These are phyloP conservation scores for Diutina catenulata DNA, from an alignment of 1,139 yeast genomes.

Conservation along the genomic window DNA sequence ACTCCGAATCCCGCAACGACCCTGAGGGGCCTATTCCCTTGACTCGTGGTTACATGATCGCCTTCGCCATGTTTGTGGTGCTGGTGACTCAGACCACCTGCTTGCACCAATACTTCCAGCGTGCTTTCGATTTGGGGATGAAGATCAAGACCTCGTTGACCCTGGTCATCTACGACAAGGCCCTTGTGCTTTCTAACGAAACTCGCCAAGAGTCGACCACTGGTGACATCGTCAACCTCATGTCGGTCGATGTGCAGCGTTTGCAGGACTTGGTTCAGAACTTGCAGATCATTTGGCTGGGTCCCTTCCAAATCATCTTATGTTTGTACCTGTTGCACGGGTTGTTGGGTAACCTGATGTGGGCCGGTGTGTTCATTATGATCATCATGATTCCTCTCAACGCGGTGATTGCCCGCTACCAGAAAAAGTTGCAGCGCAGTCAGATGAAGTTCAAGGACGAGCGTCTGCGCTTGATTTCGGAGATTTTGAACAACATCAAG, in stretches of 20 bases:
- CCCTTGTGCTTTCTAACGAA: conserved; percentile 73
- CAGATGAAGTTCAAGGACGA: conserved; percentile 38
- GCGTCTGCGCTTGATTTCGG: conserved; percentile 55
- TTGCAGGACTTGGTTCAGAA: conserved; percentile 82
- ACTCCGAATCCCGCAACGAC: conserved; percentile 28
- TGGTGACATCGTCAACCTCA: conserved; percentile 95
- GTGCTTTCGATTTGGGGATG: conserved; percentile 86
- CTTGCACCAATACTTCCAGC: conserved; percentile 87
- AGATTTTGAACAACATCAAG: conserved; percentile 82
- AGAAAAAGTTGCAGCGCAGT: conserved; percentile 59
- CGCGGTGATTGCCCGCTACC: conserved; percentile 59
- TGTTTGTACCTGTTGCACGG: conserved; percentile 70
- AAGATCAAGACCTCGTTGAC: conserved; percentile 72
- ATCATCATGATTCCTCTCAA: conserved; percentile 78
- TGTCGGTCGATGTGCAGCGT: conserved; percentile 96
- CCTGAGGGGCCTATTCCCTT: conserved; percentile 39
- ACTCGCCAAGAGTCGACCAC: conserved; percentile 70
- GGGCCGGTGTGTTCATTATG: conserved; percentile 91
- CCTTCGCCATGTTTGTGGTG: conserved; percentile 71
- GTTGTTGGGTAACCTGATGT: conserved; percentile 82
- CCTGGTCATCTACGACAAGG: conserved; percentile 67
- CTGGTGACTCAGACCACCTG: conserved; percentile 76
- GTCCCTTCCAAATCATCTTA: conserved; percentile 81
- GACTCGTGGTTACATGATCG: conserved; percentile 73
- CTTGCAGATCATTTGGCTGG: conserved; percentile 88